Conservation (phyloP, 2,329 filamentous ascomycete genomes). For the Fusarium musae region DNA sequence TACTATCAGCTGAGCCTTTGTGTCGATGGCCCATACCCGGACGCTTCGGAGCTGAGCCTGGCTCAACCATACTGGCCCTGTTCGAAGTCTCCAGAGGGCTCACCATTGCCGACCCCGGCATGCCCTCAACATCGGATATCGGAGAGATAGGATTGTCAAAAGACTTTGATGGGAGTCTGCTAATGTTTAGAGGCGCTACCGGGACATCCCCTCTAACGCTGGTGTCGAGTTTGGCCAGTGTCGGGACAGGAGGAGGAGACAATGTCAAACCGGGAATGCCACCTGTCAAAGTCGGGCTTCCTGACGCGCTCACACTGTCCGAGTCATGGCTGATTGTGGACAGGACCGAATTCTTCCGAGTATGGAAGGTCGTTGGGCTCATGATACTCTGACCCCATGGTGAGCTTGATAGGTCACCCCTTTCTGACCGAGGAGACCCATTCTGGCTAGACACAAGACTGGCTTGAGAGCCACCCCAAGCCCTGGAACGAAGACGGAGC, state of each 20-base stretch:
- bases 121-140: conserved; percentile 28
- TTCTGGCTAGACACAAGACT: conserved; percentile 70
- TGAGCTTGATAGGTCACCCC: conserved; percentile 59
- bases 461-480: conserved; percentile 84
- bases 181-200: conserved; percentile 16
- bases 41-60: conserved; percentile 21
- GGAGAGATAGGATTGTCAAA: conserved; percentile 35
- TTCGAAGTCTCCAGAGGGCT: conserved; percentile 38
- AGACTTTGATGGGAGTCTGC: conserved; percentile 17
- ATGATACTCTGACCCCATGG: conserved; percentile 49
- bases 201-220: conserved; percentile 21
- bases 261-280: conserved; percentile 48
- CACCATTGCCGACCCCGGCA: conserved; percentile 30
- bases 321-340: conserved; percentile 62
- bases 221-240: conserved; percentile 19
- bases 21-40: conserved; percentile 58
- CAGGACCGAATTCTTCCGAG: conserved; percentile 61
- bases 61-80: conserved; percentile 20
- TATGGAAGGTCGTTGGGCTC: conserved; percentile 49
- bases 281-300: conserved; percentile 63
- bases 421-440: conserved; percentile 61
- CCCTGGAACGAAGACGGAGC: conserved; percentile 76
- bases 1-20: conserved; percentile 71
- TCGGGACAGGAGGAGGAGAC: conserved; percentile 40
- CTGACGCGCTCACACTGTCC: conserved; percentile 57